phyloP scores from a whole-genome alignment of 1,284 basidiomycete species.

The Apiotrichum montevideense region DNA sequence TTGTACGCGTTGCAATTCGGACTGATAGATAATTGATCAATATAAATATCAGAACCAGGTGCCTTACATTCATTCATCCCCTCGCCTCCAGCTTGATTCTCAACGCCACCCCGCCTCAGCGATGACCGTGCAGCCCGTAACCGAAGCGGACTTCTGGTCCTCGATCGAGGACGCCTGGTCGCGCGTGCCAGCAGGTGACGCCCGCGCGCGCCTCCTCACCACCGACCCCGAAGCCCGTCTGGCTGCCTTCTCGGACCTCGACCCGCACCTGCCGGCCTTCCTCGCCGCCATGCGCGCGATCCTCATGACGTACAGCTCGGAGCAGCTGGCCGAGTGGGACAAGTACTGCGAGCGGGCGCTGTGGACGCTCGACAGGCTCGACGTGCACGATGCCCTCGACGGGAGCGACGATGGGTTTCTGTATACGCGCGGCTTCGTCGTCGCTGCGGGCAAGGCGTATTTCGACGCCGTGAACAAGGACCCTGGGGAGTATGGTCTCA shows the following conservation, averaged over 20 bases:
- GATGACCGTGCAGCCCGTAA: background rate
- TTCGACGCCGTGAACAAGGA: slow-evolving; percentile 3
- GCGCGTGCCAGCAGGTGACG: background rate
- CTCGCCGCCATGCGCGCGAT: background rate
- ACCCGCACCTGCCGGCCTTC: background rate
- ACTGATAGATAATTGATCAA: no score
- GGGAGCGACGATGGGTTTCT: slow-evolving; percentile 12
- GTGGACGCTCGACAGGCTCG: slow-evolving; percentile 7
- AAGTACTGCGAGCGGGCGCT: slow-evolving; percentile 5
- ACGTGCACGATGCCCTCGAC: slow-evolving; percentile 6
- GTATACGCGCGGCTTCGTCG: slow-evolving; percentile 10
- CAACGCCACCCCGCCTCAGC: background rate
- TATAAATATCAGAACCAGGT: no score
- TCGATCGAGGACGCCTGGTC: slow-evolving; percentile 2
- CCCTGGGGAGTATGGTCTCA: background rate
- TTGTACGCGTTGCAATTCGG: no score
- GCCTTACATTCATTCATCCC: no score
- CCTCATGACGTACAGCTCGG: background rate
- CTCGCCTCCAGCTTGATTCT: no score
- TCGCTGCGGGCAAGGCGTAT: slow-evolving; percentile 4
- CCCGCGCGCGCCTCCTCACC: background rate
- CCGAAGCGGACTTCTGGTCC: slow-evolving; percentile 1
- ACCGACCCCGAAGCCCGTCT: no score
- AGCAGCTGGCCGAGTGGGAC: slow-evolving; percentile 7
- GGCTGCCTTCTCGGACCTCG: background rate